Base-by-base conservation (phyloP, 164 flowering plant species). In the Magnolia kwangsiensis region DNA sequence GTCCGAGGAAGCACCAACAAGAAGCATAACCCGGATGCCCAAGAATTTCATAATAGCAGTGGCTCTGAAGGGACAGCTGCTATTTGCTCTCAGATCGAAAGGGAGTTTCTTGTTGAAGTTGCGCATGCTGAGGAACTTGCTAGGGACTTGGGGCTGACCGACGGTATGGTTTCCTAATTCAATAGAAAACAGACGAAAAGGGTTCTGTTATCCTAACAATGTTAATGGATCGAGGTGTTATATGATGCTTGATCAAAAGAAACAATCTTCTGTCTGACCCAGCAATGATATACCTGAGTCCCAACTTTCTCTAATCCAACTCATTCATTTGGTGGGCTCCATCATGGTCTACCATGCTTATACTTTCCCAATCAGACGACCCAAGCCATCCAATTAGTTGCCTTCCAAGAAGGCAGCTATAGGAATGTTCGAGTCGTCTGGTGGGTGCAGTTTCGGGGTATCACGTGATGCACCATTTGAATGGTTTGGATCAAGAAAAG, bases 91-190 rank as follows among this genome's bases (percentile, higher is more conserved):
- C 84, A 80, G 69, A 93, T 93, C 81, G 94, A 94, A 84, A 88
- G 85, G 74, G 90, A 86, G 71, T 96, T 94, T 88, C 90, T 96
- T 71, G 79, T 63, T 80, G 96, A 94, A 86, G 90, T 96, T 78
- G 98, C 84, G 77, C 87, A 79, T 84, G 98, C 99, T 10, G 98
- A 92, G 81, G 92, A 94, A 81, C 93, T 94, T 74, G 88, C 92
- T 16, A 86, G 85, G 78, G 78, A 69, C 78, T 78, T 96, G 76
- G 97, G 89, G 67, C 89, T 91, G 75, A 89, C 49, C 74, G 78
- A 84, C 72, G 83, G 99, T 96, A 89, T 80, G 90, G 63, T 66
- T 31, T 31, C 7, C 74, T 19, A 9, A 31, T 0, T 19, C 75
- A 29, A 73, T 16, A 3, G 61, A 68, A 68, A 13, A 68, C 14